Conservation (phyloP, 192 early-diverging fungal genomes). For the Umbelopsis ramanniana region DNA sequence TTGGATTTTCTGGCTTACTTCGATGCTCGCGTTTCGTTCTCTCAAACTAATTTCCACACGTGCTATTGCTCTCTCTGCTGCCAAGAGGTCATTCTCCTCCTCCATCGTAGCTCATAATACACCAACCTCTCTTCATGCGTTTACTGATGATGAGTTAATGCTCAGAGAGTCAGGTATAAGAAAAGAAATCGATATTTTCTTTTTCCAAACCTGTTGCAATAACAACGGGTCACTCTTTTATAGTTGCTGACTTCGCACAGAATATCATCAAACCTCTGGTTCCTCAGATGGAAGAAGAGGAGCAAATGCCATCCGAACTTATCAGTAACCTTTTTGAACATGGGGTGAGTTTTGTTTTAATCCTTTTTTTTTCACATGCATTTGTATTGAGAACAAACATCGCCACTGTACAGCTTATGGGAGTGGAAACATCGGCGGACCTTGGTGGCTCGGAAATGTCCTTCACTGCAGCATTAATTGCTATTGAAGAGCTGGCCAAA, state of each 20-base stretch:
- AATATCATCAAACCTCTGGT: conserved; percentile 84
- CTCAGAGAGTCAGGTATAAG: conserved; percentile 74
- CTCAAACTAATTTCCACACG: background rate
- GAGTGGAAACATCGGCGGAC: conserved; percentile 83
- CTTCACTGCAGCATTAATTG: conserved; percentile 79
- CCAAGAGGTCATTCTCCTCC: conserved; percentile 46
- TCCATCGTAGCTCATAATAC: conserved; percentile 36
- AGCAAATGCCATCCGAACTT: conserved; percentile 77
- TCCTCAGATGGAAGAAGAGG: conserved; percentile 88
- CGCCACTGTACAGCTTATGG: conserved; percentile 71
- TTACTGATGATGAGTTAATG: conserved; percentile 90
- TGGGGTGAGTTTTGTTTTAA: conserved; percentile 55
- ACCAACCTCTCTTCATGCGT: conserved; percentile 72
- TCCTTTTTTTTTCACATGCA: background rate
- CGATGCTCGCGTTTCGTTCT: conserved; percentile 1
- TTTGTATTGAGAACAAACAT: background rate
- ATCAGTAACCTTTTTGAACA: conserved; percentile 87
- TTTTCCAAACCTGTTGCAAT: background rate
- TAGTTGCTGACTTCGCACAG: conserved; percentile 81
- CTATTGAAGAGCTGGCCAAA: conserved; percentile 92
- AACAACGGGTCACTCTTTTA: conserved; percentile 44
- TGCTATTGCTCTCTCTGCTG: background rate
- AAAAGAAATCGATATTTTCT: background rate
- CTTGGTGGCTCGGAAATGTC: conserved; percentile 82
- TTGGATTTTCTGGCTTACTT: background rate